phyloP scores from a whole-genome alignment of 345 rosid genomes.

The Citrus maxima region DNA sequence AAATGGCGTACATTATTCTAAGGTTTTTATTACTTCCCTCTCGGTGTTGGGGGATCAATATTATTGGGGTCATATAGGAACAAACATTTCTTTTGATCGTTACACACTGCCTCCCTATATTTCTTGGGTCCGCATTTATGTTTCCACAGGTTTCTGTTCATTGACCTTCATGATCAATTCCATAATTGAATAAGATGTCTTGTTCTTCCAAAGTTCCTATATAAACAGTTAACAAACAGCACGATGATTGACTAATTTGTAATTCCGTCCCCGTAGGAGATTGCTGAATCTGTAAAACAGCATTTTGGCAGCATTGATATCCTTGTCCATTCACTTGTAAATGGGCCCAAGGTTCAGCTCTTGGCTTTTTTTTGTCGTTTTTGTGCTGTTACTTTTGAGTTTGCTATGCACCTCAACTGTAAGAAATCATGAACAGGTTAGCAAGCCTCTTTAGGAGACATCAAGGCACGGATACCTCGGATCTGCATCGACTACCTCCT shows the following conservation, averaged over 20 bases:
- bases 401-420: background rate
- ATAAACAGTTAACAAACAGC: background rate
- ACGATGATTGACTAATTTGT: background rate
- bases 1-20: background rate
- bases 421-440: constrained; percentile 45
- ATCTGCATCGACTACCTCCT: constrained; percentile 92
- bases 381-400: background rate
- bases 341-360: constrained; percentile 60
- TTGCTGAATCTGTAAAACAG: constrained; percentile 52
- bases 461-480: constrained; percentile 88
- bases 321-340: constrained; percentile 71
- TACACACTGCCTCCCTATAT: background rate
- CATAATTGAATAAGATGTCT: background rate
- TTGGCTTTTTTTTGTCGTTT: background rate
- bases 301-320: constrained; percentile 71
- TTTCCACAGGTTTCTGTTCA: background rate
- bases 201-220: background rate
- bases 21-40: background rate
- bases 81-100: background rate
- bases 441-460: constrained; percentile 83
- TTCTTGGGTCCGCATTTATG: background rate
- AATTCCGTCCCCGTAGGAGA: constrained; percentile 34
- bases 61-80: background rate
- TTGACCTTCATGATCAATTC: background rate
- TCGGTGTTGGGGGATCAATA: background rate